Evolutionary conservation across 2,329 filamentous ascomycete species (phyloP).

Genomic region (Phoma sp.): DNA sequence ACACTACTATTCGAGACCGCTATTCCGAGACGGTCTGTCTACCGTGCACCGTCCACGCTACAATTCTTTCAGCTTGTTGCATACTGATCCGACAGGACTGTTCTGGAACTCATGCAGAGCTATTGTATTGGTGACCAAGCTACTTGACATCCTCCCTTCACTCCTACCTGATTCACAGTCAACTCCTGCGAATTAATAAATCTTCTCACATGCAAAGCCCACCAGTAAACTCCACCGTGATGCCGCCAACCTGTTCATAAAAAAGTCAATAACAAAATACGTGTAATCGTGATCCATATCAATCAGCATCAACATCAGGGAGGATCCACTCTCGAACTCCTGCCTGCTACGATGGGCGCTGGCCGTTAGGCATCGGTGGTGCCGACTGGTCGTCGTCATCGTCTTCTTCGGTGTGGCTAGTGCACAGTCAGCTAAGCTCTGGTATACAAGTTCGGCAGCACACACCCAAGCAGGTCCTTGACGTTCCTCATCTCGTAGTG

Average conservation of each 20-base stretch:
- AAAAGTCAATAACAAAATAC: not conserved
- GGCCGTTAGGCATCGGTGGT: constrained; percentile 29
- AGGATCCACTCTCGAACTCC: not conserved
- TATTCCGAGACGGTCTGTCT: too few relatives aligned
- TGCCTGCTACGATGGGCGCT: constrained; percentile 18
- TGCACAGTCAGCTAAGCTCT: constrained; percentile 7
- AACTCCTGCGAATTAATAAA: not conserved
- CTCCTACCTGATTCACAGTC: not conserved
- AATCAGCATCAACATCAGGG: not conserved
- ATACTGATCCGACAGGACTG: not conserved
- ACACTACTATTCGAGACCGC: not conserved
- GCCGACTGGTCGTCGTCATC: constrained; percentile 33
- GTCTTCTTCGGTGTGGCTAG: constrained; percentile 31
- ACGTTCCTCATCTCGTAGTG: constrained; percentile 99
- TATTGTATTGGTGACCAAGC: not conserved
- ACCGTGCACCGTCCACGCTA: not conserved
- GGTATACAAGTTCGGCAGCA: not conserved
- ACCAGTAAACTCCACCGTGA: constrained; percentile 10
- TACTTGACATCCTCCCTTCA: not conserved
- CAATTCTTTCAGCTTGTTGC: not conserved
- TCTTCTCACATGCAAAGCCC: constrained; percentile 1
- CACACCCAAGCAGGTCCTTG: constrained; percentile 79
- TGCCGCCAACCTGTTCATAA: constrained; percentile 12
- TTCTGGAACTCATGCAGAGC: not conserved
- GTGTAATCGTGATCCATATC: constrained; percentile 3